Evolutionary conservation across 805 yeast genomes (phyloP), one percentile per base, ranked within the genome.

Genomic region (Candida orba): DNA sequence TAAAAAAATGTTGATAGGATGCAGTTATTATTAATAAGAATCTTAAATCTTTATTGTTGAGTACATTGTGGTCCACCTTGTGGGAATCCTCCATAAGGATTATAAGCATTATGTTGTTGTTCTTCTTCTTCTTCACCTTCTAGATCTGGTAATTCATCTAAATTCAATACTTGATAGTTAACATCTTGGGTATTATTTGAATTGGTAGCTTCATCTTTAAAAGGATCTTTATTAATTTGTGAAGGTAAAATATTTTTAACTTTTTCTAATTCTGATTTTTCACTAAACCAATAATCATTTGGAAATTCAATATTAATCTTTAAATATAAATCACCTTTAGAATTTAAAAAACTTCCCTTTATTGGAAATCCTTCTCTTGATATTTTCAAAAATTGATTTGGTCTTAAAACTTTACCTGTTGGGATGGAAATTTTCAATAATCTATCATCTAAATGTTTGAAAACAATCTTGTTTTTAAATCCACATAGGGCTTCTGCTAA

Each of bases 401-500:
- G 96, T 54, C 81, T 73, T 7, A 89, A 56, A 6, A 91, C 95
- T 61, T 82, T 83, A 2, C 97, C 97, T 5, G 72, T 66, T 1
- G 90, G 89, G 0, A 82, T 74, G 1, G 77, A 67, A 13, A 90
- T 59, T 41, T 73, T 73, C 13, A 89, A 62, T 32, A 79, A 75
- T 49, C 97, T 76, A 15, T 83, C 90, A 62, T 93, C 98, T 43
- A 90, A 70, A 50, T 87, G 93, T 50, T 75, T 76, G 9, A 84
- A 65, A 2, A 88, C 68, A 12, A 75, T 72, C 41, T 76, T 73
- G 24, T 80, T 68, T 31, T 74, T 66, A 54, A 90, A 83, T 3
- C 98, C 98, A 46, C 87, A 75, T n/a, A 91, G 68, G 0, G 96
- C 81, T 51, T 91, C 98, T 13, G 77, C 77, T 41, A 91, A 67